Evolutionary conservation across 2,329 filamentous ascomycete species (phyloP), one percentile per base, ranked within the genome.

Genomic region (Ceratocystis huliohia): DNA sequence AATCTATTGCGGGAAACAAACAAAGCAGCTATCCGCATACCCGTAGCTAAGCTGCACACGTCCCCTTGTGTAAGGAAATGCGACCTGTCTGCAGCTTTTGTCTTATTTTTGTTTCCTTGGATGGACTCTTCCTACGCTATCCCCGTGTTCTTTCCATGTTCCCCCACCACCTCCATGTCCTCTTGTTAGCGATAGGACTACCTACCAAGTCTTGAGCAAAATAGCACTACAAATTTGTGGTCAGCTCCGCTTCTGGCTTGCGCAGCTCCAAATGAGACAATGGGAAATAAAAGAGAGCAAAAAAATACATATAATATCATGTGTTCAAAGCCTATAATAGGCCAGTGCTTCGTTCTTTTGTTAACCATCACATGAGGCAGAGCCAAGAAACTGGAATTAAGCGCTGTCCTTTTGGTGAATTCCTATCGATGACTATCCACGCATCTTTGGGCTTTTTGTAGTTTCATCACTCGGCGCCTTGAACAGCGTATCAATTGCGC

Each of bases 401-500:
- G 53, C 28, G 15, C 53, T 30, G 53, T 22, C 25, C 33, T 37
- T 37, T 37, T 33, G 33, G 33, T 2, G 33, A 37, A 3, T 37
- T 7, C 33, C 7, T 37, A 5, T 57, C 53, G 53, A 57, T 57
- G 53, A 57, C 53, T 57, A 57, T 57, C 53, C 53, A 57, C 53
- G 7, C 5, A 30, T 17, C 25, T 30, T 33, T 57, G 53, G 17
- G 3, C 15, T 13, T 33, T 22, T 20, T 33, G 53, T 17, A 30
- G 53, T 57, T 57, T 57, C 30, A 15, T 13, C 50, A 22, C 25
- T 28, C 28, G 50, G 13, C 50, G 28, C 50, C 15, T 28, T 57
- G 33, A 6, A n/a, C 22, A 57, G 22, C 10, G 2, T 22, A 37
- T 37, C 33, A 37, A 37, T 1, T 37, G 33, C 8, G 33, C 8